Percentiles rank a stretch among this genome's conserved stretches.
These are phyloP conservation scores for Linum tenue DNA, from an alignment of 345 rosid genomes.

Conservation along the genomic window DNA sequence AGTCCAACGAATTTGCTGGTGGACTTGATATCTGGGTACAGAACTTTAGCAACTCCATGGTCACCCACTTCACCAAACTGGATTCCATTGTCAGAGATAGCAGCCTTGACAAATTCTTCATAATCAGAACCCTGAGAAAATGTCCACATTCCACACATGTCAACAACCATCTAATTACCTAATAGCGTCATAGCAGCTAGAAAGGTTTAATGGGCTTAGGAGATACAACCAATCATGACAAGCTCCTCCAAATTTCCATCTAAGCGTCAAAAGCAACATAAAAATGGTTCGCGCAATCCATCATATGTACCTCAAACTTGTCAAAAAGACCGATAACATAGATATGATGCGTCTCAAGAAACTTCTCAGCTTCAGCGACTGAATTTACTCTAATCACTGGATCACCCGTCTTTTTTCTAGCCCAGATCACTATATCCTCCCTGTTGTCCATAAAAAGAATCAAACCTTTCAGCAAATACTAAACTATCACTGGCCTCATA, in stretches of 20 bases:
- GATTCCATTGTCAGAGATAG: slow-evolving; percentile 49
- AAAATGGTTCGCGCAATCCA: neutral
- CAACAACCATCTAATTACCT: neutral
- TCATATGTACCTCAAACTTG: slow-evolving; percentile 51
- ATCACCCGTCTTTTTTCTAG: slow-evolving; percentile 67
- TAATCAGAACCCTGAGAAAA: slow-evolving; percentile 48
- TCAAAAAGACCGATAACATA: slow-evolving; percentile 56
- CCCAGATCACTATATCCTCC: slow-evolving; percentile 73
- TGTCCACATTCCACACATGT: neutral
- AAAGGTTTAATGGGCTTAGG: neutral
- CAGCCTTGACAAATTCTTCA: slow-evolving; percentile 64
- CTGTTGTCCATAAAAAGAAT: slow-evolving; percentile 28
- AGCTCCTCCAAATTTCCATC: neutral
- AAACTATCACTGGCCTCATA: neutral
- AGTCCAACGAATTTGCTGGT: slow-evolving; percentile 43
- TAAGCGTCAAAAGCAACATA: too few relatives aligned
- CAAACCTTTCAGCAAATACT: neutral
- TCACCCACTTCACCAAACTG: slow-evolving; percentile 59
- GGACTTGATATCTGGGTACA: slow-evolving; percentile 44
- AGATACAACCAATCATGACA: neutral
- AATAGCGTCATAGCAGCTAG: neutral
- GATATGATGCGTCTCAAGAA: slow-evolving; percentile 40
- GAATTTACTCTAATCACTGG: slow-evolving; percentile 49
- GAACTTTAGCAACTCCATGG: slow-evolving; percentile 38
- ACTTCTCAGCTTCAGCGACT: slow-evolving; percentile 46